Evolutionary conservation across 2,329 filamentous ascomycete genomes (phyloP).

Genomic region (Fusarium abutilonis): DNA sequence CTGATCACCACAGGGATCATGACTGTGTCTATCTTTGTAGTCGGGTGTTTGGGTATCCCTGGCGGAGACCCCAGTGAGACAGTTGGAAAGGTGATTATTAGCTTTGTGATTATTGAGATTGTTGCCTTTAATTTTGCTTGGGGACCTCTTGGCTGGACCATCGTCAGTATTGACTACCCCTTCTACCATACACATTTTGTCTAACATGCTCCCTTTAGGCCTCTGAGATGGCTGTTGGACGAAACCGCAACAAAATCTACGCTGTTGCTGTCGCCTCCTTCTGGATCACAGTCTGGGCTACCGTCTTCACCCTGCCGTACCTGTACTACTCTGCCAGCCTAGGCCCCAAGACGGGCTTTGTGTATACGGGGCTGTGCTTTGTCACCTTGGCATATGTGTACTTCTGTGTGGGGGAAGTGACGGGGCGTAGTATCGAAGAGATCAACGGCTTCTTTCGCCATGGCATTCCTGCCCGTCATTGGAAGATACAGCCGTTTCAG

Average conservation of each 20-base stretch:
- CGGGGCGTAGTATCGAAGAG: conserved; percentile 45
- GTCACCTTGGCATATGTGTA: conserved; percentile 51
- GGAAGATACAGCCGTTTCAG: conserved; percentile 40
- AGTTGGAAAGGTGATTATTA: conserved; percentile 53
- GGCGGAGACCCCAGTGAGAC: conserved; percentile 41
- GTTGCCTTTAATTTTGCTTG: conserved; percentile 57
- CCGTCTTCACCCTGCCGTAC: conserved; percentile 54
- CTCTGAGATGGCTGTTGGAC: conserved; percentile 59
- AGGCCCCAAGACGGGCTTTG: conserved; percentile 53
- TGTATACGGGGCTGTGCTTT: conserved; percentile 50
- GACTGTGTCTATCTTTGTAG: conserved; percentile 53
- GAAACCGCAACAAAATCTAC: conserved; percentile 52
- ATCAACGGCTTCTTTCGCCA: conserved; percentile 45
- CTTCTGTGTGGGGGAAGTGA: conserved; percentile 50
- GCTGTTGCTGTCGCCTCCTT: conserved; percentile 54
- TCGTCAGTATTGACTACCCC: conserved; percentile 37
- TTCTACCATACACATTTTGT: not conserved
- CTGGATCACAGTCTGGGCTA: conserved; percentile 55
- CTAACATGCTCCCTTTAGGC: conserved; percentile 39
- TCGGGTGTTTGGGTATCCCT: conserved; percentile 54
- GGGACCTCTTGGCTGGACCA: conserved; percentile 53
- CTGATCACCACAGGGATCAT: conserved; percentile 53
- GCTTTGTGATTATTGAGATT: conserved; percentile 55
- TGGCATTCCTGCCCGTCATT: conserved; percentile 42
- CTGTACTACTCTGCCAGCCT: conserved; percentile 53